Evolutionary conservation across 2,329 filamentous ascomycete genomes (phyloP).

Genomic region (Pyrenochaeta sp.): DNA sequence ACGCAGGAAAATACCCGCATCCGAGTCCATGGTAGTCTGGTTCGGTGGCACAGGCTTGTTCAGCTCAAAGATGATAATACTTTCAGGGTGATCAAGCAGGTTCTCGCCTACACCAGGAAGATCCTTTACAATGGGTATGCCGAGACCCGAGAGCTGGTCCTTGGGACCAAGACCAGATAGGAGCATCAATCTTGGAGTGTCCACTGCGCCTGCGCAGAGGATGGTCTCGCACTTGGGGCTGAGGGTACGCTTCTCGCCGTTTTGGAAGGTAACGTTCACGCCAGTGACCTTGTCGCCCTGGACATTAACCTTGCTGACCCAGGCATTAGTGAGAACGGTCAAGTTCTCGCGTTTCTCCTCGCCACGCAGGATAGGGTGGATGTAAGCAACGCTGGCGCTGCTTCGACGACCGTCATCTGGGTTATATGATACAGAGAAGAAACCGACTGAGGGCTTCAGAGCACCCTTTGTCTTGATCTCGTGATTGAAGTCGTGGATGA

Average conservation of each 20-base stretch:
- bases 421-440: slow-evolving; percentile 92
- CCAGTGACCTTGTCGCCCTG: slow-evolving; percentile 75
- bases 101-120: slow-evolving; percentile 71
- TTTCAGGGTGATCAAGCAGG: slow-evolving; percentile 71
- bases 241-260: slow-evolving; percentile 63
- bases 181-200: slow-evolving; percentile 75
- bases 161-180: slow-evolving; percentile 61
- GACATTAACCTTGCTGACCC: slow-evolving; percentile 84
- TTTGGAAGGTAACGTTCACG: slow-evolving; percentile 72
- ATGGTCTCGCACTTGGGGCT: slow-evolving; percentile 77
- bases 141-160: slow-evolving; percentile 56
- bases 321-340: slow-evolving; percentile 85
- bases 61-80: slow-evolving; percentile 78
- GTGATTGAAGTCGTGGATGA: slow-evolving; percentile 86
- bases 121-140: slow-evolving; percentile 65
- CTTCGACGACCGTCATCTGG: slow-evolving; percentile 85
- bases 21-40: slow-evolving; percentile 91
- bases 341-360: slow-evolving; percentile 85
- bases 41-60: slow-evolving; percentile 78
- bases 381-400: slow-evolving; percentile 89
- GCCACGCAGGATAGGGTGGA: slow-evolving; percentile 86
- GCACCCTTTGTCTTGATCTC: slow-evolving; percentile 78
- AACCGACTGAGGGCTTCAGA: slow-evolving; percentile 80
- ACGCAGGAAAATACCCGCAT: slow-evolving; percentile 87
- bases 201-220: slow-evolving; percentile 80